Evolutionary conservation across 1,284 basidiomycete genomes (phyloP).

Genomic region (Bjerkandera adusta): DNA sequence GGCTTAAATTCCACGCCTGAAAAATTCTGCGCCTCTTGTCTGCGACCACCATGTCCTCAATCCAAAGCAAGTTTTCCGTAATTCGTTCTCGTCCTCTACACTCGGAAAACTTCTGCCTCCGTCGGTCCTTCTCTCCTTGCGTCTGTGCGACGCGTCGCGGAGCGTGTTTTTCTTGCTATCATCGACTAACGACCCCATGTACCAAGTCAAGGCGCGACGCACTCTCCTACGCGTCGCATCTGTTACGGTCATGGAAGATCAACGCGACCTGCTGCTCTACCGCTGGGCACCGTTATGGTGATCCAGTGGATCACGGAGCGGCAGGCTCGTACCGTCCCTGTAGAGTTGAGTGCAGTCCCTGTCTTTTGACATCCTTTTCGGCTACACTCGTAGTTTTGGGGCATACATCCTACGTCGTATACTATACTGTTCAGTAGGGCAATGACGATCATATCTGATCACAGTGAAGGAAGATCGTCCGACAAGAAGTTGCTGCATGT

Average conservation of each 20-base stretch:
- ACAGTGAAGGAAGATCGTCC: too few relatives aligned
- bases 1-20: background rate
- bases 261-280: constrained; percentile 35
- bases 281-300: constrained; percentile 47
- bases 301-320: constrained; percentile 38
- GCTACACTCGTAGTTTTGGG: constrained; percentile 56
- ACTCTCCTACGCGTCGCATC: constrained; percentile 30
- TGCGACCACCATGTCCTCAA: constrained; percentile 11
- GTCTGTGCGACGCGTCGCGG: too few relatives aligned
- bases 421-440: too few relatives aligned
- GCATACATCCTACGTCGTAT: too few relatives aligned
- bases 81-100: too few relatives aligned
- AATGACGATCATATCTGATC: too few relatives aligned
- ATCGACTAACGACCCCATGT: constrained; percentile 36
- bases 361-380: constrained; percentile 22
- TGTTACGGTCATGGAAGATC: constrained; percentile 62
- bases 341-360: constrained; percentile 52
- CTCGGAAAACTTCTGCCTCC: too few relatives aligned
- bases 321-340: constrained; percentile 40
- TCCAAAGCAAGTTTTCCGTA: too few relatives aligned
- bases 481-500: too few relatives aligned
- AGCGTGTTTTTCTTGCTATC: too few relatives aligned
- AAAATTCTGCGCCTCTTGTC: background rate
- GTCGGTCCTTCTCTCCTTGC: too few relatives aligned
- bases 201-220: constrained; percentile 39